Conservation (phyloP, 768 basidiomycete species). For the Hemileccinum rubropunctum region DNA sequence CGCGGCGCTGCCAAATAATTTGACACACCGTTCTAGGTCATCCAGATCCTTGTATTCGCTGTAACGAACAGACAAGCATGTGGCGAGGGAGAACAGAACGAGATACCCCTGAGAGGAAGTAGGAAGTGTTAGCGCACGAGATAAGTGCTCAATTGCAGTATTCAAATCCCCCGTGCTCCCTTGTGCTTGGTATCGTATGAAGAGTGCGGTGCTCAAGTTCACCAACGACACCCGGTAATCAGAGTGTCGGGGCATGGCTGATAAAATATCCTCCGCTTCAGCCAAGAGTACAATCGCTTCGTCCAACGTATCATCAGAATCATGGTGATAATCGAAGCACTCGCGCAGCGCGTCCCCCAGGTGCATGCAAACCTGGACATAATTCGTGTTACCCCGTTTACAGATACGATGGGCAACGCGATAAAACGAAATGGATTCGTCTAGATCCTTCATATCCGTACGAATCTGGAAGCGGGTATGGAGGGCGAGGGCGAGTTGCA, state of each 20-base stretch:
- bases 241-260: not conserved
- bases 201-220: slow-evolving; percentile 12
- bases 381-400: slow-evolving; percentile 4
- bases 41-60: not conserved
- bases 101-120: slow-evolving; percentile 3
- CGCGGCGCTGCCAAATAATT: slow-evolving; percentile 8
- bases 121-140: slow-evolving; percentile 12
- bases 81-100: slow-evolving; percentile 6
- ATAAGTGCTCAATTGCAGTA: slow-evolving; percentile 9
- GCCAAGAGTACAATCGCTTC: slow-evolving; percentile 22
- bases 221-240: slow-evolving; percentile 6
- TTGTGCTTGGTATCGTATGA: slow-evolving; percentile 13
- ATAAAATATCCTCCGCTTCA: slow-evolving; percentile 14
- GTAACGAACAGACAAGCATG: slow-evolving; percentile 12
- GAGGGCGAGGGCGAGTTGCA: slow-evolving; percentile 20
- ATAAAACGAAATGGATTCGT: slow-evolving; percentile 22
- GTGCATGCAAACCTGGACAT: slow-evolving; percentile 10
- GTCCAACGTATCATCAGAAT: slow-evolving; percentile 15
- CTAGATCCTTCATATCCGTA: slow-evolving; percentile 13
- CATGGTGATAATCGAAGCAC: slow-evolving; percentile 8
- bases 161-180: slow-evolving; percentile 14
- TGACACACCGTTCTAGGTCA: slow-evolving; percentile 17
- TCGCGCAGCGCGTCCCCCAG: slow-evolving; percentile 17
- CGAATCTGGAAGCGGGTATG: slow-evolving; percentile 10
- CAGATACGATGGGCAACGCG: slow-evolving; percentile 11